Evolutionary conservation across 139 green algal species (phyloP), one percentile per base, ranked within the genome.

Genomic region (Parachlorella kessleri): DNA sequence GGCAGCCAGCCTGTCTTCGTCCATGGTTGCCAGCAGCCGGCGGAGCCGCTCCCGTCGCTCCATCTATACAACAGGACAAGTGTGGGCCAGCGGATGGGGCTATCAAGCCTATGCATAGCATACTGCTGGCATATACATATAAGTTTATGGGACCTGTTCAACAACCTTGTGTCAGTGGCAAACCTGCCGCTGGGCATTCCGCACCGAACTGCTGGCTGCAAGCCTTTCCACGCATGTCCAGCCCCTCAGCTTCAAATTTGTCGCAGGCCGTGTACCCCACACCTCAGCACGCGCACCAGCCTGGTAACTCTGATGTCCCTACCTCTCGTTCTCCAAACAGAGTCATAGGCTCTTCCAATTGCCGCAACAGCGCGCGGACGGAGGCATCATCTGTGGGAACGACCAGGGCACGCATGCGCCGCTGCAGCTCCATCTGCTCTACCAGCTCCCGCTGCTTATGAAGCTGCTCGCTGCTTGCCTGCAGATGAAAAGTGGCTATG

Each of bases 301-400:
- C n/a, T n/a, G n/a, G n/a, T n/a, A n/a, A n/a, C n/a, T n/a, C n/a
- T n/a, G n/a, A n/a, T n/a, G n/a, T n/a, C 2, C 85, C 23, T 76
- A 97, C 91, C 90, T 97, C 88, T 3, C 84, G 73, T 89, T 99
- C 96, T 10, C 95, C 96, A 85, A 99, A 99, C 24, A 99, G 88
- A 4, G 95, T 99, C 83, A 99, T 84, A 41, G 96, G 96, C 85
- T 99, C 89, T 0, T 66, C 88, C 70, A 98, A 76, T 69, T 85
- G 72, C 18, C 96, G 89, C 83, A 99, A 93, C 77, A 92, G 83
- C 33, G 66, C 30, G 6, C 90, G 78, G 5, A 98, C 94, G 35
- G 93, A 91, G 32, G 26, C 65, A 54, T 97, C 92, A 33, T 89
- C 85, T 0, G 90, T 95, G 28, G 94, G 94, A 32, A 97, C 93